Percentiles rank a stretch among this genome's conserved stretches.
These are phyloP conservation scores for Corylus americana DNA, from an alignment of 306 rosid genomes.

Conservation along the genomic window DNA sequence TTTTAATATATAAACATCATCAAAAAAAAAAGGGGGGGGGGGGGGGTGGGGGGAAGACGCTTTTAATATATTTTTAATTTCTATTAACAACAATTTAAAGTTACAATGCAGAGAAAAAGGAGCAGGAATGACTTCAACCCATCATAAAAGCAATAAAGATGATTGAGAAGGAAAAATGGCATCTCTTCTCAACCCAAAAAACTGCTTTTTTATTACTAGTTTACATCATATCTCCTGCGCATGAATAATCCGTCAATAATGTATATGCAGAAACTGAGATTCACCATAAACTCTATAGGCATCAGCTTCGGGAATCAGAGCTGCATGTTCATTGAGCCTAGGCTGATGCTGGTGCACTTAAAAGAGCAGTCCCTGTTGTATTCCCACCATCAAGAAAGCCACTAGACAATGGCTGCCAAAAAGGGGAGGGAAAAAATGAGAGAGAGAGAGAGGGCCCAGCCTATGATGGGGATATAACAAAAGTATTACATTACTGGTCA, in stretches of 20 bases:
- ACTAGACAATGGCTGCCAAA: constrained; percentile 59
- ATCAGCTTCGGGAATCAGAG: not conserved
- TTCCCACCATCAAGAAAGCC: constrained; percentile 68
- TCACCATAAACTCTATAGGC: constrained; percentile 23
- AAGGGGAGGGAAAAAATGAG: constrained; percentile 18
- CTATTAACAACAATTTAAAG: constrained; percentile 9
- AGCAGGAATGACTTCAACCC: constrained; percentile 6
- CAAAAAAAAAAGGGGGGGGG: not conserved
- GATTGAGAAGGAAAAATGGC: constrained; percentile 55
- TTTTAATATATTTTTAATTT: not conserved
- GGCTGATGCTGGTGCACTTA: constrained; percentile 45
- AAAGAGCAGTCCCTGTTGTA: constrained; percentile 40
- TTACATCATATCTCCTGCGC: not conserved
- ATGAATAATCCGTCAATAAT: constrained; percentile 21
- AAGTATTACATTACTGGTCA: not conserved
- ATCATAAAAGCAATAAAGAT: constrained; percentile 4
- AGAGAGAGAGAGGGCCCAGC: not conserved
- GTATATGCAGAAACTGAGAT: constrained; percentile 7
- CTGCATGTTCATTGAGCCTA: constrained; percentile 25
- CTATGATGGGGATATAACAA: not conserved
- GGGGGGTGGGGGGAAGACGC: not conserved
- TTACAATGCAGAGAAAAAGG: not conserved
- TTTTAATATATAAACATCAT: not conserved
- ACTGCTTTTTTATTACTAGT: constrained; percentile 17
- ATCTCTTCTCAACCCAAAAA: constrained; percentile 46